Percentiles rank a stretch among this genome's conserved stretches.
phyloP scores from a whole-genome alignment of 805 yeast species.

The Candida railenensis region DNA sequence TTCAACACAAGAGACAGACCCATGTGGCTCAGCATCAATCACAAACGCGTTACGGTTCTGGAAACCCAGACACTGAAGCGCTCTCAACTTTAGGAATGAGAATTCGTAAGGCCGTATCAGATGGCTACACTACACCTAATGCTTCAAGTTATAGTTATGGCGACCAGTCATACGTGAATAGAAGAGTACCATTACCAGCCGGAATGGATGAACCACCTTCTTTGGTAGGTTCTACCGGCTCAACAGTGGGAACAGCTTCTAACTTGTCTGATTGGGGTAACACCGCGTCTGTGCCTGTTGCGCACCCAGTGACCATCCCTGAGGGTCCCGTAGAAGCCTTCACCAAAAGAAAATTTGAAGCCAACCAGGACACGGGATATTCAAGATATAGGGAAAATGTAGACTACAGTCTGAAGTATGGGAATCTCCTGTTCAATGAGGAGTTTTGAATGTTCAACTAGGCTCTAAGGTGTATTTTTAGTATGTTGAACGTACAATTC shows the following conservation, averaged over 20 bases:
- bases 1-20: conserved; percentile 31
- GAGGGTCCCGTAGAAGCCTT: conserved; percentile 5
- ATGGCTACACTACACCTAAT: conserved; percentile 47
- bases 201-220: conserved; percentile 45
- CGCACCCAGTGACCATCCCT: conserved; percentile 10
- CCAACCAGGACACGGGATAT: conserved; percentile 11
- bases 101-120: conserved; percentile 63
- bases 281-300: conserved; percentile 5
- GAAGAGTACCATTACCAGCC: conserved; percentile 42
- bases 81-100: conserved; percentile 68
- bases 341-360: conserved; percentile 29
- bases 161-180: conserved; percentile 5
- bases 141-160: conserved; percentile 11
- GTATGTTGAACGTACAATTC: not conserved
- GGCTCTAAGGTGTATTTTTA: not conserved
- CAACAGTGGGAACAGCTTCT: conserved; percentile 43
- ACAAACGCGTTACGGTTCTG: conserved; percentile 8
- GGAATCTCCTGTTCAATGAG: conserved; percentile 46
- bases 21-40: conserved; percentile 22
- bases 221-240: conserved; percentile 34
- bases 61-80: conserved; percentile 30
- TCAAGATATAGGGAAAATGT: conserved; percentile 7
- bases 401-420: conserved; percentile 36
- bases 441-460: conserved; percentile 36
- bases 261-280: conserved; percentile 44